Percentiles rank a stretch among this genome's conserved stretches.
phyloP scores from a whole-genome alignment of 768 basidiomycete genomes.

The Dioszegia aurantiaca region DNA sequence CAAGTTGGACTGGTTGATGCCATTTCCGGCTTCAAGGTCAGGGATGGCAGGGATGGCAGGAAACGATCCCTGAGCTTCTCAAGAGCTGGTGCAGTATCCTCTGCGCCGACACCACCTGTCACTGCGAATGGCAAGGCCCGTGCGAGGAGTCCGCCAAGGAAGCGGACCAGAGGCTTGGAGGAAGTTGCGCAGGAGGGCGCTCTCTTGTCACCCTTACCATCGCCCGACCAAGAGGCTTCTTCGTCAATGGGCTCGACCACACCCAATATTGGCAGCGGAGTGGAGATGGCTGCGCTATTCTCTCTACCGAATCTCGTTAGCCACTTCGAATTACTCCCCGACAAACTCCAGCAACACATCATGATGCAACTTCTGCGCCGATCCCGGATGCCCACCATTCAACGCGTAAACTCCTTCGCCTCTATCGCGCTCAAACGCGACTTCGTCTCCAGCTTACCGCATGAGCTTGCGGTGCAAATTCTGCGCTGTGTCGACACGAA shows the following conservation, averaged over 20 bases:
- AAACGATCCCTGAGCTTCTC: constrained; percentile 27
- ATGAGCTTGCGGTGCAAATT: constrained; percentile 85
- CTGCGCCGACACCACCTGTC: constrained; percentile 15
- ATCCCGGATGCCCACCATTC: constrained; percentile 84
- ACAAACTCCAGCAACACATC: constrained; percentile 84
- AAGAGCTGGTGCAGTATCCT: not conserved
- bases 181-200: constrained; percentile 25
- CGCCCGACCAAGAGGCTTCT: constrained; percentile 28
- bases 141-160: constrained; percentile 38
- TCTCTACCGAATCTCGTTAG: constrained; percentile 77
- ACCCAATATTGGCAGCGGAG: constrained; percentile 37
- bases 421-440: constrained; percentile 89
- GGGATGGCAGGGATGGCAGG: constrained; percentile 30
- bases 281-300: constrained; percentile 70
- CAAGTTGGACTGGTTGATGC: constrained; percentile 12
- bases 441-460: constrained; percentile 85
- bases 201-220: constrained; percentile 30
- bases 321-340: constrained; percentile 76
- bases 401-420: constrained; percentile 81
- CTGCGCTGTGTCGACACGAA: constrained; percentile 78
- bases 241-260: constrained; percentile 4
- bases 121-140: constrained; percentile 12
- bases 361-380: constrained; percentile 88
- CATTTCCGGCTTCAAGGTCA: not conserved
- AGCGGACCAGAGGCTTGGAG: constrained; percentile 32